phyloP scores from a whole-genome alignment of 1,139 yeast genomes.

The Suhomyces maxii region DNA sequence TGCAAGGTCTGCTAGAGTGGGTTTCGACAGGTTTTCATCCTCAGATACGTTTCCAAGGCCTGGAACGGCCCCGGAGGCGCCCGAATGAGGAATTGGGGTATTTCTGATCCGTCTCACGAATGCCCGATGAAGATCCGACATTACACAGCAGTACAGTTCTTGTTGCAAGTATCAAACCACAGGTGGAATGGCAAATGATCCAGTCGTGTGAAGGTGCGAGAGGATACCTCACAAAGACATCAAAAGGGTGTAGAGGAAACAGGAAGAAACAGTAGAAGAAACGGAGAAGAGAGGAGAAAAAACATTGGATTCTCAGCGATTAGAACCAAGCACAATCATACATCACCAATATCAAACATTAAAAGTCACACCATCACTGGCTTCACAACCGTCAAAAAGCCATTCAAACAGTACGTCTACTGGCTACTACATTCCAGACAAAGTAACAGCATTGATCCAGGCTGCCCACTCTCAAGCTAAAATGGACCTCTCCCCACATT shows the following conservation, averaged over 20 bases:
- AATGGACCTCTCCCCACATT: slow-evolving; percentile 28
- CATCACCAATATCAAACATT: no score
- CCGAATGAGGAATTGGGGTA: not conserved
- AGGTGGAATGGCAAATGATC: not conserved
- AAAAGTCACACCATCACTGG: no score
- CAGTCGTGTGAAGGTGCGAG: not conserved
- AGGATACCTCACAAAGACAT: not conserved
- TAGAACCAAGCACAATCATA: no score
- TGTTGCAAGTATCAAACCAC: not conserved
- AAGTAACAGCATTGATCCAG: no score
- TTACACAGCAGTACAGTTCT: not conserved
- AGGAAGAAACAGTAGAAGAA: no score
- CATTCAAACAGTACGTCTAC: no score
- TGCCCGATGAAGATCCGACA: slow-evolving; percentile 17
- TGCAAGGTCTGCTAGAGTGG: slow-evolving; percentile 3
- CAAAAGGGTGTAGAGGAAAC: no score
- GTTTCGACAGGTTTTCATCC: not conserved
- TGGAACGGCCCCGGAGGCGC: not conserved
- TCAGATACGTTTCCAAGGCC: not conserved
- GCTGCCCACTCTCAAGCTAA: not conserved
- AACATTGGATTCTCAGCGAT: no score
- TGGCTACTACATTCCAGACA: not conserved
- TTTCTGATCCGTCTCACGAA: slow-evolving; percentile 5
- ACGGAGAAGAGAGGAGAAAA: no score
- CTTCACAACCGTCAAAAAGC: no score